phyloP scores from a whole-genome alignment of 2,329 filamentous ascomycete genomes.

The Aspergillus hortae region DNA sequence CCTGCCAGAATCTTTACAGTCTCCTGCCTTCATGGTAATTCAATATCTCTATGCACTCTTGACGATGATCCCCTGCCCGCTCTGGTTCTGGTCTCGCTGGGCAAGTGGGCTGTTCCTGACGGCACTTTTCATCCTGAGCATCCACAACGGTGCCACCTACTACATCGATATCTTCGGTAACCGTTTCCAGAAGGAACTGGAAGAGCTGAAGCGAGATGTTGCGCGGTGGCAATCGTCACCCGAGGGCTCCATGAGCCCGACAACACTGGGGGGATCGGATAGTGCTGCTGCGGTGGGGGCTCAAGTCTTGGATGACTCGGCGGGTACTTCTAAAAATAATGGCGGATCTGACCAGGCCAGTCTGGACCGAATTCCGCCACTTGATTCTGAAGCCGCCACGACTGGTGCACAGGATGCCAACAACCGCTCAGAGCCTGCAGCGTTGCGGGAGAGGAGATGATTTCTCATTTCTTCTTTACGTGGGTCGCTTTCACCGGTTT shows the following conservation, averaged over 20 bases:
- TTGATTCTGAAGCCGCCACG: conserved; percentile 29
- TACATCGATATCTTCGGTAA: conserved; percentile 98
- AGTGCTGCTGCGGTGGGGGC: conserved; percentile 17
- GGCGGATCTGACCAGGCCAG: conserved; percentile 22
- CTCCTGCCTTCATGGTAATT: conserved; percentile 91
- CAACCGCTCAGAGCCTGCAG: conserved; percentile 5
- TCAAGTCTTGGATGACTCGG: conserved; percentile 18
- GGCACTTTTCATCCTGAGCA: conserved; percentile 85
- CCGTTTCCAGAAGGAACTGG: conserved; percentile 92
- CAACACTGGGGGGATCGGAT: conserved; percentile 22
- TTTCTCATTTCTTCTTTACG: background rate
- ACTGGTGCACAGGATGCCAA: conserved; percentile 21
- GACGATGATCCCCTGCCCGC: conserved; percentile 89
- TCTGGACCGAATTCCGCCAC: conserved; percentile 35
- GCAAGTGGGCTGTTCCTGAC: conserved; percentile 74
- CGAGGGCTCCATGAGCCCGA: conserved; percentile 29
- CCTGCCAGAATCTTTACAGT: conserved; percentile 72
- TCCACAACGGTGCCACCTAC: conserved; percentile 95
- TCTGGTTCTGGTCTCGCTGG: conserved; percentile 91
- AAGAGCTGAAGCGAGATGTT: conserved; percentile 83
- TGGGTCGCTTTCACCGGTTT: too few species aligned
- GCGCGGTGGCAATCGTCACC: conserved; percentile 70
- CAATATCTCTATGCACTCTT: conserved; percentile 87
- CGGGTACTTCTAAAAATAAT: conserved; percentile 9
- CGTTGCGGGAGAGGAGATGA: conserved; percentile 25